Percentiles rank a stretch among this genome's conserved stretches.
phyloP scores from a whole-genome alignment of 768 basidiomycete genomes.

The Chalciporus sphaerocephalus region DNA sequence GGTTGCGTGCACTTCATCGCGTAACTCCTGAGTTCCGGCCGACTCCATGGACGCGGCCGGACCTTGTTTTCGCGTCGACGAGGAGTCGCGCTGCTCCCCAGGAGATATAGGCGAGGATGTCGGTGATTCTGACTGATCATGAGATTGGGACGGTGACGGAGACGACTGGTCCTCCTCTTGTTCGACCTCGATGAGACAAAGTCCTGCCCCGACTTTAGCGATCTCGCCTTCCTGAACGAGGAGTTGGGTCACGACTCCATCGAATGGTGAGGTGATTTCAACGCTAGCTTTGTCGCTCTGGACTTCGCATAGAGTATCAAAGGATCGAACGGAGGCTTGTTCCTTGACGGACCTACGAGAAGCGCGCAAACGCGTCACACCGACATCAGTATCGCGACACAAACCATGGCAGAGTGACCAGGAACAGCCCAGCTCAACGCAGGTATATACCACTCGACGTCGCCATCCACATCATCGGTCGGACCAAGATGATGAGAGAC shows the following conservation, averaged over 20 bases:
- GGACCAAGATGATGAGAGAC: constrained; percentile 28
- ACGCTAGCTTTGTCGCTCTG: constrained; percentile 90
- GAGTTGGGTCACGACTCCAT: constrained; percentile 68
- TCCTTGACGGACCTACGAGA: constrained; percentile 62
- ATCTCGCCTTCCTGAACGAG: constrained; percentile 78
- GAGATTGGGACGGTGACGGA: neutral
- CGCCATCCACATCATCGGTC: constrained; percentile 14
- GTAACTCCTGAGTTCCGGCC: neutral
- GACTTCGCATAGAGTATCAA: constrained; percentile 77
- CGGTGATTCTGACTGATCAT: neutral
- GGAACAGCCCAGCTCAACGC: neutral
- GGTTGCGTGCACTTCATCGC: neutral
- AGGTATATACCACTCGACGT: neutral
- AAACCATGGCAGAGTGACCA: neutral
- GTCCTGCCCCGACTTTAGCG: constrained; percentile 73
- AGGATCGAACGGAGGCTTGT: constrained; percentile 47
- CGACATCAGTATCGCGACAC: neutral
- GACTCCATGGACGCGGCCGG: constrained; percentile 4
- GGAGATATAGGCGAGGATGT: neutral
- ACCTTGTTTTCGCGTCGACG: constrained; percentile 11
- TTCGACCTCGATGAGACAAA: constrained; percentile 81
- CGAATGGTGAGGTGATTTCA: constrained; percentile 84
- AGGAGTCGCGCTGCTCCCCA: neutral
- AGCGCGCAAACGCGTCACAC: neutral
- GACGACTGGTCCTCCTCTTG: constrained; percentile 39